phyloP scores from a whole-genome alignment of 1,139 yeast species.

The Debaryomyces fabryi region DNA sequence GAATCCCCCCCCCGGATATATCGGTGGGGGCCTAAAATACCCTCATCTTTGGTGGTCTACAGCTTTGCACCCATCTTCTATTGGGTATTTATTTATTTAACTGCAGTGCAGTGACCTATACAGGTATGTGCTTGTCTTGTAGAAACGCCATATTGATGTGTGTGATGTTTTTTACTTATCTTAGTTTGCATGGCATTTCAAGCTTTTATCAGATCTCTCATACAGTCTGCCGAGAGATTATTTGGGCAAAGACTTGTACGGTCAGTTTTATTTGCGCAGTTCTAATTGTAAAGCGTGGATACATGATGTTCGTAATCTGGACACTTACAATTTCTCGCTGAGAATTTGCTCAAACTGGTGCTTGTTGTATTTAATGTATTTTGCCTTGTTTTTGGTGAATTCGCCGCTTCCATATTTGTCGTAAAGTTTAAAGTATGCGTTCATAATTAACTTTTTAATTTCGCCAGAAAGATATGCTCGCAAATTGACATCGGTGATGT shows the following conservation, averaged over 20 bases:
- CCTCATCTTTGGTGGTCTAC: background rate
- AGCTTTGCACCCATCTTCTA: background rate
- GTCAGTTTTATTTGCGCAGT: background rate
- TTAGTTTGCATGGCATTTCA: background rate
- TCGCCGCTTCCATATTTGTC: slow-evolving; percentile 73
- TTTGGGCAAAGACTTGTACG: background rate
- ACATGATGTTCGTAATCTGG: background rate
- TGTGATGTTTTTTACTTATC: background rate
- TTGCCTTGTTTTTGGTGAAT: slow-evolving; percentile 69
- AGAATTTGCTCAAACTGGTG: slow-evolving; percentile 55
- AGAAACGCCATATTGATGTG: background rate
- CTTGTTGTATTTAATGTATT: slow-evolving; percentile 75
- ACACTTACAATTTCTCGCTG: slow-evolving; percentile 32
- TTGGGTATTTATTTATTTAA: background rate
- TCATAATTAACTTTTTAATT: slow-evolving; percentile 69
- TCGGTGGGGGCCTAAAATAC: background rate
- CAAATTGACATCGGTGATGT: slow-evolving; percentile 67
- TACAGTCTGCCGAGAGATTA: background rate
- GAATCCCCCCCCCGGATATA: background rate
- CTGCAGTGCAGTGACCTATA: background rate
- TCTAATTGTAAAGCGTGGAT: background rate
- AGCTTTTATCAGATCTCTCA: background rate
- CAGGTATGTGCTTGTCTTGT: background rate
- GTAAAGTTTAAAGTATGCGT: slow-evolving; percentile 82
- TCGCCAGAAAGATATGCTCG: slow-evolving; percentile 64